A percentile compares a stretch with the other conserved stretches of the same genome.
These are phyloP conservation scores for Mrakia blollopis DNA, from an alignment of 768 basidiomycete species.

Conservation along the genomic window DNA sequence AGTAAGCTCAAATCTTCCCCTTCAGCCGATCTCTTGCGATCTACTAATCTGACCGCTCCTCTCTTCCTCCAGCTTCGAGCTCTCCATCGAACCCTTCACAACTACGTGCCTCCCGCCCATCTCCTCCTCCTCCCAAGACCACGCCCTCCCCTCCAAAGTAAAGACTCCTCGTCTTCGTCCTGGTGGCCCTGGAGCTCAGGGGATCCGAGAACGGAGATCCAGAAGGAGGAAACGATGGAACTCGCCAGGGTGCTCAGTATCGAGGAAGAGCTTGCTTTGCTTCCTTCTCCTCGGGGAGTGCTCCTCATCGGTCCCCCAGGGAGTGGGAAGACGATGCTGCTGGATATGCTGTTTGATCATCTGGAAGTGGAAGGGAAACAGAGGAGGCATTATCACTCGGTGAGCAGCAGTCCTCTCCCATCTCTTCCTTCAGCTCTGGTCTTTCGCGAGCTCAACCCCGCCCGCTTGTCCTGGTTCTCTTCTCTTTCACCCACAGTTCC, in stretches of 20 bases:
- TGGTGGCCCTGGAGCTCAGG: slow-evolving; percentile 26
- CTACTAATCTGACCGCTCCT: too few species aligned
- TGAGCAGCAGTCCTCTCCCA: background rate
- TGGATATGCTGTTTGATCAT: slow-evolving; percentile 28
- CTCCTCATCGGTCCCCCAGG: slow-evolving; percentile 29
- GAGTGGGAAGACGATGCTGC: slow-evolving; percentile 25
- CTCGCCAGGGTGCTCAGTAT: slow-evolving; percentile 19
- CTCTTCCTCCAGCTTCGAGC: slow-evolving; percentile 18
- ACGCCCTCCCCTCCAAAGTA: background rate
- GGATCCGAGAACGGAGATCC: background rate
- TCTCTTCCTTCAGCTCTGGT: background rate
- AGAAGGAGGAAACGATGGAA: slow-evolving; percentile 18
- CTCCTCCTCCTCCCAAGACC: slow-evolving; percentile 14
- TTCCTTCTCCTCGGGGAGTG: slow-evolving; percentile 11
- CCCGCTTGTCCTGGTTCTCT: background rate
- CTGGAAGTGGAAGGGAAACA: slow-evolving; percentile 17
- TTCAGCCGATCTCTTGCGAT: slow-evolving; percentile 5
- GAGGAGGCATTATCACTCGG: slow-evolving; percentile 28
- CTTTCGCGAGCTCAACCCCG: background rate
- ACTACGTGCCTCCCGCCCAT: slow-evolving; percentile 20
- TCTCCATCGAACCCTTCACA: slow-evolving; percentile 13
- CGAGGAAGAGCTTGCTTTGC: slow-evolving; percentile 22
- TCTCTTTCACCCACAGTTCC: background rate
- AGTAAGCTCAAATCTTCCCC: background rate
- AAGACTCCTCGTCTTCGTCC: background rate